Conservation (phyloP, 352 stramenopile species). For the Pythium oligandrum region DNA sequence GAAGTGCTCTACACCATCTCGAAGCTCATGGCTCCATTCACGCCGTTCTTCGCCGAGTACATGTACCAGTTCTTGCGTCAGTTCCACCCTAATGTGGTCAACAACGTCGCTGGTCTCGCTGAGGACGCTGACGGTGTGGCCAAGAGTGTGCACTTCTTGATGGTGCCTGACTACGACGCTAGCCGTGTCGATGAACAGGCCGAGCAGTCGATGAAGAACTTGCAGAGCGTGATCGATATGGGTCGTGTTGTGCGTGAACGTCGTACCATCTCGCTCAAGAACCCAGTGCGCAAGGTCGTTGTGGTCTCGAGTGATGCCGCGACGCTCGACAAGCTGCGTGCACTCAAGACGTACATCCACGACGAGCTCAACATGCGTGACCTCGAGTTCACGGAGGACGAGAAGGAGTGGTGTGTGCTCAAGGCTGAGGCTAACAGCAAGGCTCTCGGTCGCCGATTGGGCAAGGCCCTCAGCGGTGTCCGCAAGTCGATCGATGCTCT, state of each 20-base stretch:
- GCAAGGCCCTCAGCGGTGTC: constrained; percentile 95
- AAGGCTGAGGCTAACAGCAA: constrained; percentile 95
- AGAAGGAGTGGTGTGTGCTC: constrained; percentile 90
- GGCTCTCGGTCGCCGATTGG: constrained; percentile 93
- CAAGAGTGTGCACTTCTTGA: constrained; percentile 96
- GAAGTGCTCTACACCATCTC: constrained; percentile 95
- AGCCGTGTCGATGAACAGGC: constrained; percentile 91
- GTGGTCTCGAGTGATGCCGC: constrained; percentile 90
- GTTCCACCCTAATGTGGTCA: constrained; percentile 90
- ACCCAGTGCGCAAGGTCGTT: constrained; percentile 95
- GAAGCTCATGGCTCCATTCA: constrained; percentile 98
- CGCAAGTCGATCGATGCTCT: constrained; percentile 71
- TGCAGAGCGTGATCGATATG: constrained; percentile 97
- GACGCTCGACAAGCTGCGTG: constrained; percentile 68
- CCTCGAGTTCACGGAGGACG: constrained; percentile 87
- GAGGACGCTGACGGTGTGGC: constrained; percentile 90
- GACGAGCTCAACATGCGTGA: constrained; percentile 97
- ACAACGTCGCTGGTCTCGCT: constrained; percentile 39
- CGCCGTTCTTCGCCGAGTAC: constrained; percentile 99
- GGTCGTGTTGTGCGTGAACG: constrained; percentile 95
- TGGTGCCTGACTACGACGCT: constrained; percentile 92
- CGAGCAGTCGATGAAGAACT: constrained; percentile 91
- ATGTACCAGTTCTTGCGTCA: constrained; percentile 99
- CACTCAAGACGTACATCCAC: constrained; percentile 93
- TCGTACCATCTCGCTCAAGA: constrained; percentile 96